Base-by-base conservation (phyloP, 192 early-diverging fungal species). In the Jimgerdemannia lactiflua region DNA sequence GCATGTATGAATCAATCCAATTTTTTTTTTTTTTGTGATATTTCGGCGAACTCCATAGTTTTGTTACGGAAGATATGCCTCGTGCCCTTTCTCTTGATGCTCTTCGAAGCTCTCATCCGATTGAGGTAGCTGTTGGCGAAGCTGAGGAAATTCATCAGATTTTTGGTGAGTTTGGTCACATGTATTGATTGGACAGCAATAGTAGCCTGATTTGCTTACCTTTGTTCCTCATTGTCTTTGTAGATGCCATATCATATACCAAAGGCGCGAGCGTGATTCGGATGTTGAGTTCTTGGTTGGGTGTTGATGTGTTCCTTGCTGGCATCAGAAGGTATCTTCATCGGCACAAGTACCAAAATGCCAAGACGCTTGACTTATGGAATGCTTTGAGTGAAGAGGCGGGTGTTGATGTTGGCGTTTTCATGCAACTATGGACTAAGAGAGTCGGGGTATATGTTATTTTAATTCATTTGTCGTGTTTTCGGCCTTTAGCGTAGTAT, bases 241-340 rank as follows among this genome's bases (percentile, higher is more conserved):
- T 29, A 29, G 97, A 99, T 78, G 95, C 94, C 29, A 97, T 98
- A 40, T 90, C 89, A 64, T 94, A 94, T 77, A 89, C 89, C 76
- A 98, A 99, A 82, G 97, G 97, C 18, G 95, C 94, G 4, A 92
- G 90, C 66, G 95, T 96, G 64, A 99, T 99, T 70, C 91, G 96
- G 65, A 97, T 98, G 96, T 82, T 99, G 71, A 92, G 91, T 74
- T 88, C 91, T 11, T 93, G 87, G 80, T 75, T 94, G 0, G 91
- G 91, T 9, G 83, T 86, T 9, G 87, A 94, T 41, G 86, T 83
- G 18, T 93, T 94, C 82, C 83, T 93, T 71, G 80, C 88, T 66
- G 93, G 92, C 69, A 84, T 92, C 17, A 86, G 89, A 69, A 80
- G 85, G 6, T 95, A 99, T 83, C 84, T 99, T 65, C 88, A 94